Evolutionary conservation across 345 rosid genomes (phyloP), one percentile per base, ranked within the genome.

Genomic region (Boechera stricta): DNA sequence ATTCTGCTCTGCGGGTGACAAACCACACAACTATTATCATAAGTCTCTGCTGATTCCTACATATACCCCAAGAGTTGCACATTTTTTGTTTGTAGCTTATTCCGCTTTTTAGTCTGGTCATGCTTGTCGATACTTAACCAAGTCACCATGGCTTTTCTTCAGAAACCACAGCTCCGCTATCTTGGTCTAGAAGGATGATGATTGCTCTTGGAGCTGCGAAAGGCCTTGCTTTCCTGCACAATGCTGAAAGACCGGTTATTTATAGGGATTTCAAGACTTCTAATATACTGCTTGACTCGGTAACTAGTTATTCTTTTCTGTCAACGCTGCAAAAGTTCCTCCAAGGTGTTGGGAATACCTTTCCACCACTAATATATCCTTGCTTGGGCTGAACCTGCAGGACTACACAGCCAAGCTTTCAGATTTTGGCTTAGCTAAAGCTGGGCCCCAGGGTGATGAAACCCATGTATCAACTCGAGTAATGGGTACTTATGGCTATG

Each of bases 401-500:
- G 97, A 95, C 76, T 92, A 92, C 79, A 85, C 97, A 28, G 92
- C 99, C 82, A 92, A 92, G 80, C 97, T 94, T 77, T 94, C 97
- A 57, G 98, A 94, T 83, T 94, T 94, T 69, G 99, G 99, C 62
- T 96, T 95, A 71, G 97, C 99, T 62, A 95, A 95, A 86, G 98
- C 94, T 82, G 98, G 99, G 9, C 99, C 99, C 39, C 98, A 88
- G 73, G 99, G 98, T 38, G 99, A 95, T 57, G 94, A 92, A 87
- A 90, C 98, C 60, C 99, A 92, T 68, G 97, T 92, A 45, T 95
- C 96, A 56, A 92, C 99, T 81, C 85, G 98, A 69, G 97, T 92
- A 11, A 95, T 95, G 99, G 99, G 99, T 48, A 92, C 97, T 38
- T 92, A 92, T 80, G 97, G 98, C 75, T 94, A 94, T 87, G 97